Evolutionary conservation across 768 basidiomycete genomes (phyloP), one percentile per base, ranked within the genome.

Genomic region (Kwoniella newhampshirensis): DNA sequence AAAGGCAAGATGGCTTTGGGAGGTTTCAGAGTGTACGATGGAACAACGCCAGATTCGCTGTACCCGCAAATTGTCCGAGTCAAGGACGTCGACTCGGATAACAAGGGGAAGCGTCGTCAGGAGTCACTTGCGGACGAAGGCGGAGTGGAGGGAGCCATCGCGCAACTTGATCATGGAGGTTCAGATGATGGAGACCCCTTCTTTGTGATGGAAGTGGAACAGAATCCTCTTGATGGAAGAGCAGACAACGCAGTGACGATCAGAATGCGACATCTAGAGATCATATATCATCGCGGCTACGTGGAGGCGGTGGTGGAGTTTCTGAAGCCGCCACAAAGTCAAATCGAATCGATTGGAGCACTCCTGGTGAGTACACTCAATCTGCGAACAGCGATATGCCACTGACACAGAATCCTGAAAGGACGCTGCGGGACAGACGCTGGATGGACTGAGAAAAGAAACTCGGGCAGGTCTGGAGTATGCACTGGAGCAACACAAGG

Each of bases 251-350:
- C 88, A 1, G 79, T 99, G 51, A 88, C 87, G 12, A 83, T 93
- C 44, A 86, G 85, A 54, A 88, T 97, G 88, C 84, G 89, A 11
- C 88, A 94, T 67, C 88, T 94, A 86, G 94, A 98, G 77, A 87
- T 99, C 62, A 88, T 99, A 39, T 99, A 99, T 72, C 91, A 97
- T 72, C 84, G 81, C 69, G 91, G 89, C 23, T 97, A 94, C 73
- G 82, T 98, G 26, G 96, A 98, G 78, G 89, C 88, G 2, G 83
- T 98, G 20, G 87, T 87, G 67, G 83, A 81, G 60, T 99, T 98
- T 78, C 87, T 99, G 78, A 89, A 86, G 71, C 94, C 92, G 1
- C 94, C 96, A 1, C 86, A 86, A 40, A 94, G 88, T 75, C 93
- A 98, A 72, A 77, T 99, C 53, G 92, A 98, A 76, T 94, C 92